Evolutionary conservation across 176 grass and related monocot species (phyloP).

Genomic region (Zizania latifolia): DNA sequence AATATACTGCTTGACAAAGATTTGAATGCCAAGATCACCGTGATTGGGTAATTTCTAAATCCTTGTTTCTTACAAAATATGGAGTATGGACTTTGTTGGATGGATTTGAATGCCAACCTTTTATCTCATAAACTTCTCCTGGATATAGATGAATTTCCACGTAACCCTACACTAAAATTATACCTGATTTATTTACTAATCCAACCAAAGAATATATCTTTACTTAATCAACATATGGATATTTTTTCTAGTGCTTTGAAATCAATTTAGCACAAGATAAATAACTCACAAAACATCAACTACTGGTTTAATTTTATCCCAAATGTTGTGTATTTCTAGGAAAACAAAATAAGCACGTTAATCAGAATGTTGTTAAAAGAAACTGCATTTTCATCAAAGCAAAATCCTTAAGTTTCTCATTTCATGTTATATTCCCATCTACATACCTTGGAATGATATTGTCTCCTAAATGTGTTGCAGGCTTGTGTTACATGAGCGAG

Average conservation of each 20-base stretch:
- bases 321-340: not conserved
- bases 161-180: not conserved
- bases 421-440: not conserved
- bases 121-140: slow-evolving; percentile 4
- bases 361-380: not conserved
- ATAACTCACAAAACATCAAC: not conserved
- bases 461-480: slow-evolving; percentile 35
- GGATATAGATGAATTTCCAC: not conserved
- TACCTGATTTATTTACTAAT: not conserved
- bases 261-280: not conserved
- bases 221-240: not conserved
- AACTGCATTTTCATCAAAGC: not conserved
- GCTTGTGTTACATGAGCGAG: slow-evolving; percentile 78
- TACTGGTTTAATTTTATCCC: not conserved
- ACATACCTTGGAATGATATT: slow-evolving; percentile 28
- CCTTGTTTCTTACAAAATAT: not conserved
- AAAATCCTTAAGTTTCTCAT: not conserved
- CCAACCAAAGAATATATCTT: not conserved
- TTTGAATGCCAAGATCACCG: slow-evolving; percentile 82
- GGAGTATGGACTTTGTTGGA: slow-evolving; percentile 10
- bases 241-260: not conserved
- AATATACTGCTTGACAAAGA: slow-evolving; percentile 92
- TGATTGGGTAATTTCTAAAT: slow-evolving; percentile 67
- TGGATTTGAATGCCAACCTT: not conserved
- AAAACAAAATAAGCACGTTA: not conserved